Evolutionary conservation across 345 rosid species (phyloP).

Genomic region (Microthlaspi erraticum): DNA sequence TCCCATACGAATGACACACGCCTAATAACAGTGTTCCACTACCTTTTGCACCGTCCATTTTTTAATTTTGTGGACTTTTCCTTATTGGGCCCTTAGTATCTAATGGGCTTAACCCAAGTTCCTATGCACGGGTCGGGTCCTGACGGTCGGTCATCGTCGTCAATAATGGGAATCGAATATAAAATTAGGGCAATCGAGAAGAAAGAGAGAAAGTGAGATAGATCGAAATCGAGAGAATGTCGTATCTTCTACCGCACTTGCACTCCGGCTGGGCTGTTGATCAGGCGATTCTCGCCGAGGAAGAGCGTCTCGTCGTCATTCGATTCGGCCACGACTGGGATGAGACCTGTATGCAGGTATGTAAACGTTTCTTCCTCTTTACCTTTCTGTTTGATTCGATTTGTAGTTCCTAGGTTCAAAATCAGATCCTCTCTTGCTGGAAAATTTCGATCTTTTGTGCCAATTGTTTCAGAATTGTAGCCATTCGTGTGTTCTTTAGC

Average conservation of each 20-base stretch:
- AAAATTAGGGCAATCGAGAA: background rate
- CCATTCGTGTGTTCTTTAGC: background rate
- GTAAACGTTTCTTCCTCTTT: background rate
- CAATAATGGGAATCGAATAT: background rate
- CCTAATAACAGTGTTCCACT: background rate
- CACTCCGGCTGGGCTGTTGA: constrained; percentile 98
- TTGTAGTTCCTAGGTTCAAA: background rate
- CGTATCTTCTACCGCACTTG: constrained; percentile 86
- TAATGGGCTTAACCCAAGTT: background rate
- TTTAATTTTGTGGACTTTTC: background rate
- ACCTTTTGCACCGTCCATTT: constrained; percentile 24
- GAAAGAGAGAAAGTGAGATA: background rate
- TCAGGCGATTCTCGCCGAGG: constrained; percentile 92
- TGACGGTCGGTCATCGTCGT: constrained; percentile 8
- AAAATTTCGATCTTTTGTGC: background rate
- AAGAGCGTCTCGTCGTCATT: constrained; percentile 89
- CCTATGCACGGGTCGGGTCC: background rate
- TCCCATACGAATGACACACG: background rate
- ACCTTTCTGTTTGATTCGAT: background rate
- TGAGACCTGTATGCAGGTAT: constrained; percentile 95
- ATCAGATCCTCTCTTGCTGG: background rate
- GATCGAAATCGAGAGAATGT: constrained; percentile 51
- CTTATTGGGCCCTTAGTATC: background rate
- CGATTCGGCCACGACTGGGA: constrained; percentile 98
- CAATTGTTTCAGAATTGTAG: background rate